These are phyloP conservation scores for Mycocentrospora acerina DNA, from an alignment of 2,329 filamentous ascomycete genomes.

Conservation along the genomic window DNA sequence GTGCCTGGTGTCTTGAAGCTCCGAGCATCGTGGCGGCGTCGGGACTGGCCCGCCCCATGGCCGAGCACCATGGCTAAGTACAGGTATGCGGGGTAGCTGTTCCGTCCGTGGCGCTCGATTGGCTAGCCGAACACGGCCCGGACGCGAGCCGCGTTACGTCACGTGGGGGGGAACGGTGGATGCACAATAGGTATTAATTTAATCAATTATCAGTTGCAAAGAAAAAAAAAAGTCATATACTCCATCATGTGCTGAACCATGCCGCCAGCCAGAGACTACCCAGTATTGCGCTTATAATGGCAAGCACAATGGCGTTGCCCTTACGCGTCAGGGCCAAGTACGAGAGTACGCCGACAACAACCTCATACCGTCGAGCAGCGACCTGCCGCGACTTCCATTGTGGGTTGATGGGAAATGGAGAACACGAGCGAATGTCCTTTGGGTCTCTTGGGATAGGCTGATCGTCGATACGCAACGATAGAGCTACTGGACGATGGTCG, in stretches of 20 bases:
- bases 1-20: too few relatives aligned
- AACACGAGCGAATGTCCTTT: constrained; percentile 44
- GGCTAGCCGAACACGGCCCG: not conserved
- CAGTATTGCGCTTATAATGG: constrained; percentile 27
- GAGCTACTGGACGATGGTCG: constrained; percentile 82
- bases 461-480: constrained; percentile 69
- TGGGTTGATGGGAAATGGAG: constrained; percentile 60
- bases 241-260: constrained; percentile 16
- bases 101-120: not conserved
- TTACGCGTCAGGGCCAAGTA: constrained; percentile 55
- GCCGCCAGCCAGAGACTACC: constrained; percentile 29
- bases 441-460: constrained; percentile 34
- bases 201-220: too few relatives aligned
- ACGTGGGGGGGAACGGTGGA: not conserved
- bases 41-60: not conserved
- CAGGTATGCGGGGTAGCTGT: not conserved
- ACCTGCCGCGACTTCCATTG: constrained; percentile 58
- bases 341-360: constrained; percentile 59
- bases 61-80: not conserved
- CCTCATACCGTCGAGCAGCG: constrained; percentile 59
- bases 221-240: too few relatives aligned
- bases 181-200: too few relatives aligned
- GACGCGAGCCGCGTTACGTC: not conserved
- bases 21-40: too few relatives aligned
- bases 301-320: constrained; percentile 45